Percentiles rank a stretch among this genome's conserved stretches.
Conservation (phyloP, 2,329 filamentous ascomycete species). For the Xylariomycetidae sp. region DNA sequence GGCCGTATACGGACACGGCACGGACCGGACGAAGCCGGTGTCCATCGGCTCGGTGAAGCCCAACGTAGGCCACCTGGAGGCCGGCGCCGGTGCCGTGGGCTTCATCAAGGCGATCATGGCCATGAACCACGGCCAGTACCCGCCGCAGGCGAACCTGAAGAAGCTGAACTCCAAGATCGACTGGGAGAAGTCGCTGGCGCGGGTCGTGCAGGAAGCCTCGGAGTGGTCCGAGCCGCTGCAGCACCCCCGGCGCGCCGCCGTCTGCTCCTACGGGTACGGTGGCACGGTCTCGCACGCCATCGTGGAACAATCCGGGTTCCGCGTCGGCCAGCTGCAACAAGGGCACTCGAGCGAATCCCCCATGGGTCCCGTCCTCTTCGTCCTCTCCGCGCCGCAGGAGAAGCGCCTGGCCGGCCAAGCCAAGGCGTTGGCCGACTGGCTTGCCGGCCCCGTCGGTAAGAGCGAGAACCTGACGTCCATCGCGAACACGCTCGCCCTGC, state of each 20-base stretch:
- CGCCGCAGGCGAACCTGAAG: slow-evolving; percentile 29
- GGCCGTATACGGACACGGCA: slow-evolving; percentile 9
- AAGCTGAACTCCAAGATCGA: slow-evolving; percentile 28
- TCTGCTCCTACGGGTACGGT: slow-evolving; percentile 29
- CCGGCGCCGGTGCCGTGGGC: slow-evolving; percentile 20
- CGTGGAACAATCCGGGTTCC: slow-evolving; percentile 17
- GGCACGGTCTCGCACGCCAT: slow-evolving; percentile 29
- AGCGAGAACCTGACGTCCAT: slow-evolving; percentile 3
- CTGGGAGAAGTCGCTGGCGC: slow-evolving; percentile 19
- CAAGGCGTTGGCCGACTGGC: slow-evolving; percentile 3
- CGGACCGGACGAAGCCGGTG: slow-evolving; percentile 4
- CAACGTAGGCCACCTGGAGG: slow-evolving; percentile 27
- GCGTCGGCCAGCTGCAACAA: neutral
- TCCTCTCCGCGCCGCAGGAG: slow-evolving; percentile 10
- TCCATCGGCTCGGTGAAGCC: slow-evolving; percentile 26
- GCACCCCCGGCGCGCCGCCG: slow-evolving; percentile 18
- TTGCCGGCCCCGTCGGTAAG: neutral
- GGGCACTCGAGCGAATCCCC: neutral
- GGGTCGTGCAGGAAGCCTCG: slow-evolving; percentile 17
- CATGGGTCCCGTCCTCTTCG: slow-evolving; percentile 4
- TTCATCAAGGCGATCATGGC: slow-evolving; percentile 23
- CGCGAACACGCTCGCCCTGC: slow-evolving; percentile 6
- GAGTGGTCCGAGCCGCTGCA: slow-evolving; percentile 13
- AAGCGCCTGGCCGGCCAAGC: slow-evolving; percentile 6
- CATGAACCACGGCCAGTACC: slow-evolving; percentile 15